Percentiles rank a stretch among this genome's conserved stretches.
These are phyloP conservation scores for Pyracantha coccinea DNA, from an alignment of 331 rosid species.

Conservation along the genomic window DNA sequence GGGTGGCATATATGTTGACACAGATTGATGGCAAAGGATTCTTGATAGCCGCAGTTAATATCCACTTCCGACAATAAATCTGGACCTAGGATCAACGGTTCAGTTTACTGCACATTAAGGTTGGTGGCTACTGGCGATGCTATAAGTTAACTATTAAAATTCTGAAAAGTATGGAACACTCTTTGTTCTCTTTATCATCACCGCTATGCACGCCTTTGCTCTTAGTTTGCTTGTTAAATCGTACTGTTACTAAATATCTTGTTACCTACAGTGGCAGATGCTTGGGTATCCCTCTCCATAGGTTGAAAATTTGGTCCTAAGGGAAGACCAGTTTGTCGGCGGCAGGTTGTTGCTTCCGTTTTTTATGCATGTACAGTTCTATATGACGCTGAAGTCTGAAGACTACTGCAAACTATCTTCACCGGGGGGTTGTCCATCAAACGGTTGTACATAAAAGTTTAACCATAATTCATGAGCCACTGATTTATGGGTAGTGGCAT, in stretches of 20 bases:
- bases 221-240: not conserved
- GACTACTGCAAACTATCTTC: slow-evolving; percentile 3
- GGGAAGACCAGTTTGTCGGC: slow-evolving; percentile 20
- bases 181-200: not conserved
- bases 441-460: slow-evolving; percentile 21
- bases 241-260: not conserved
- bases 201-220: not conserved
- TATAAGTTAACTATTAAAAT: no score
- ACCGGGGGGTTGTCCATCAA: not conserved
- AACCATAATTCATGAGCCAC: slow-evolving; percentile 12
- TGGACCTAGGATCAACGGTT: not conserved
- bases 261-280: slow-evolving; percentile 16
- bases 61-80: not conserved
- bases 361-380: slow-evolving; percentile 31
- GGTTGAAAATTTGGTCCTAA: slow-evolving; percentile 1
- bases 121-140: not conserved
- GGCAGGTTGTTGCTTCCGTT: not conserved
- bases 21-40: not conserved
- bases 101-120: not conserved
- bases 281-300: slow-evolving; percentile 5
- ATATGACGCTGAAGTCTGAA: slow-evolving; percentile 12
- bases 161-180: not conserved
- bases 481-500: slow-evolving; percentile 5
- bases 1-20: not conserved
- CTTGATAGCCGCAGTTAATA: not conserved